A percentile compares a stretch with the other conserved stretches of the same genome.
Conservation (phyloP, 2,329 filamentous ascomycete species). For the Aspergillus thermomutatus region DNA sequence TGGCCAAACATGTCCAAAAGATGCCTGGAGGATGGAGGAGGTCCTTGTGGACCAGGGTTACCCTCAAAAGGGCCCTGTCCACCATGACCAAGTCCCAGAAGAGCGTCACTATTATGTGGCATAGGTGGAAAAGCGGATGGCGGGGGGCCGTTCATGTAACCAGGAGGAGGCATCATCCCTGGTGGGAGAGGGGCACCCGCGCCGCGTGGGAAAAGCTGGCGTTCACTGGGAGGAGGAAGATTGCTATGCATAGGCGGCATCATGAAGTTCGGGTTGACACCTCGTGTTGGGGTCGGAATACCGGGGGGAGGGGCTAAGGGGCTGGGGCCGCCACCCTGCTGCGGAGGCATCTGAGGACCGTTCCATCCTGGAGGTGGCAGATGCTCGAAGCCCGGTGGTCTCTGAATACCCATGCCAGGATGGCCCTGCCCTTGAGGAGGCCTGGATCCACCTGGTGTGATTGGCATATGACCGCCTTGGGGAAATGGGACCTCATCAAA, state of each 20-base stretch:
- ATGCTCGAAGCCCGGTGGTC: conserved; percentile 45
- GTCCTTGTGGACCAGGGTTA: conserved; percentile 34
- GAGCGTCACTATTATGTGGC: conserved; percentile 35
- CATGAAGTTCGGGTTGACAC: conserved; percentile 38
- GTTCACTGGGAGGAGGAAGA: conserved; percentile 33
- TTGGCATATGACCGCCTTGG: conserved; percentile 32
- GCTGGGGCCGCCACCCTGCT: conserved; percentile 31
- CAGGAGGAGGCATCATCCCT: conserved; percentile 45
- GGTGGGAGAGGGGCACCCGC: conserved; percentile 38
- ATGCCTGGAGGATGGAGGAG: conserved; percentile 37
- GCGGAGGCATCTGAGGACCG: conserved; percentile 33
- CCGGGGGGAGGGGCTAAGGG: conserved; percentile 39
- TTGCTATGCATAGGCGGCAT: conserved; percentile 33
- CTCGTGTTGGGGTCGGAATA: conserved; percentile 35
- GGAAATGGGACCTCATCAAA: conserved; percentile 41
- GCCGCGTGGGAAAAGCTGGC: conserved; percentile 37
- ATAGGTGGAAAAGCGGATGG: conserved; percentile 40
- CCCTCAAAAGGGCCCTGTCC: conserved; percentile 35
- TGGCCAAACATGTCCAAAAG: conserved; percentile 45
- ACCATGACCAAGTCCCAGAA: conserved; percentile 36
- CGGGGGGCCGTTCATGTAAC: conserved; percentile 42
- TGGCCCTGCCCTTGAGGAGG: conserved; percentile 31
- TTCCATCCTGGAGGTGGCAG: conserved; percentile 40
- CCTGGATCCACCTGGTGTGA: conserved; percentile 33
- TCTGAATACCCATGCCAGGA: conserved; percentile 38